phyloP scores from a whole-genome alignment of 192 early-diverging fungal species.

The Backusella psychrophila region DNA sequence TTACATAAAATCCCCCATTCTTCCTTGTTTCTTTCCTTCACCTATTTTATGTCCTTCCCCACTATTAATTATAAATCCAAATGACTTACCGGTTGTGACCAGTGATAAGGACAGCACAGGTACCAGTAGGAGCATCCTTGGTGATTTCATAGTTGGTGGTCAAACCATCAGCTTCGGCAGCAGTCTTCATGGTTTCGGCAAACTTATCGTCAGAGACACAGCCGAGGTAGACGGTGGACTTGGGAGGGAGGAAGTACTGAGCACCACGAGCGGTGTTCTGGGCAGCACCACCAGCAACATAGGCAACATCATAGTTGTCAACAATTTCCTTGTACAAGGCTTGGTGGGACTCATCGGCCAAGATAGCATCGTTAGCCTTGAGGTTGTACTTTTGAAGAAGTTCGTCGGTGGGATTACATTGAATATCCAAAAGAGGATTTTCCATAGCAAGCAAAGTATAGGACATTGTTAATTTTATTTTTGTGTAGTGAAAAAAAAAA shows the following conservation, averaged over 20 bases:
- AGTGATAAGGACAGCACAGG: constrained; percentile 95
- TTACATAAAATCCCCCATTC: neutral
- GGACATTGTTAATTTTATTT: constrained; percentile 16
- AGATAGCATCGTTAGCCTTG: constrained; percentile 94
- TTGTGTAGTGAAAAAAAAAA: neutral
- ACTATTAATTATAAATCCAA: neutral
- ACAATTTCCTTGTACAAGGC: constrained; percentile 85
- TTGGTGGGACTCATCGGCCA: constrained; percentile 87
- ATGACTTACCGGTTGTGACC: constrained; percentile 61
- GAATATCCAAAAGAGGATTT: constrained; percentile 99
- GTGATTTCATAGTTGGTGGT: constrained; percentile 85
- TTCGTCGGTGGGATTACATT: constrained; percentile 67
- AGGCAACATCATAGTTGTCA: constrained; percentile 65
- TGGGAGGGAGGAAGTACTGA: constrained; percentile 84
- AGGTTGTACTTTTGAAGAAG: constrained; percentile 83
- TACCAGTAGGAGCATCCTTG: constrained; percentile 81
- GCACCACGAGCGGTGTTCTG: constrained; percentile 95
- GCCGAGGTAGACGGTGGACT: constrained; percentile 92
- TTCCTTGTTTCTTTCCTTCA: neutral
- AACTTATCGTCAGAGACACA: constrained; percentile 86
- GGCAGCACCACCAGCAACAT: constrained; percentile 94
- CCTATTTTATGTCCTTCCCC: neutral
- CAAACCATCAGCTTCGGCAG: constrained; percentile 83
- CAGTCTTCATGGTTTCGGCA: constrained; percentile 68
- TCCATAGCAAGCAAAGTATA: constrained; percentile 83